Evolutionary conservation across 495 filamentous ascomycete species (phyloP), one percentile per base, ranked within the genome.

Genomic region (Sporormia fimetaria): DNA sequence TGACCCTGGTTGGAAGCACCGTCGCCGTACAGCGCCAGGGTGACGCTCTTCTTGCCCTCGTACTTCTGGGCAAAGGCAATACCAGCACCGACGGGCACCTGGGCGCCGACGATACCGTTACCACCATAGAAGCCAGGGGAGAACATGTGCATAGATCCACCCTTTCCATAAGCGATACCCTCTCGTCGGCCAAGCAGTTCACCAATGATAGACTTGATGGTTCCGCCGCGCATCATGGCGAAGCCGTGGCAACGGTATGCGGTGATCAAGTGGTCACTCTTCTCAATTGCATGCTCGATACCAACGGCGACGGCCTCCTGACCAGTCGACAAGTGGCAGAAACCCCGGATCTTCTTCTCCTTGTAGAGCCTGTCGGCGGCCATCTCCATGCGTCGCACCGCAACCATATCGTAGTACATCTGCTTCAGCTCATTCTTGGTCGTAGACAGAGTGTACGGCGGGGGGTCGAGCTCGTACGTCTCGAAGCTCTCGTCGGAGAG

Each of bases 71-170:
- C 92, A 54, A 98, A 98, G 49, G 85, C 90, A 40, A 98, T 76
- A 57, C 90, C 90, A 42, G 92, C 88, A 63, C 90, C 90, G 44
- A 98, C 87, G 40, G 90, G 92, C 24, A 98, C 90, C 71, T 98
- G 90, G 48, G 90, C 90, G 64, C 90, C 90, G 61, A 98, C 90
- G 52, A 98, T 98, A 66, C 90, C 90, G 64, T 98, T 98, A 54
- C 90, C 90, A 58, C 90, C 90, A 60, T 86, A 98, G 73, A 98
- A 98, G 49, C 87, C 86, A 63, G 84, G 83, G 55, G 87, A 70
- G 73, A 98, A 98, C 90, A 98, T 98, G 72, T 98, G 90, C 90
- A 98, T 98, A 41, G 84, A 93, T 50, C 90, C 90, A 57, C 90
- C 90, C 74, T 98, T 98, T 58, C 90, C 90, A 70, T 93, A 88